Conservation (phyloP, 352 stramenopile species). For the Globisporangium camurandrum region DNA sequence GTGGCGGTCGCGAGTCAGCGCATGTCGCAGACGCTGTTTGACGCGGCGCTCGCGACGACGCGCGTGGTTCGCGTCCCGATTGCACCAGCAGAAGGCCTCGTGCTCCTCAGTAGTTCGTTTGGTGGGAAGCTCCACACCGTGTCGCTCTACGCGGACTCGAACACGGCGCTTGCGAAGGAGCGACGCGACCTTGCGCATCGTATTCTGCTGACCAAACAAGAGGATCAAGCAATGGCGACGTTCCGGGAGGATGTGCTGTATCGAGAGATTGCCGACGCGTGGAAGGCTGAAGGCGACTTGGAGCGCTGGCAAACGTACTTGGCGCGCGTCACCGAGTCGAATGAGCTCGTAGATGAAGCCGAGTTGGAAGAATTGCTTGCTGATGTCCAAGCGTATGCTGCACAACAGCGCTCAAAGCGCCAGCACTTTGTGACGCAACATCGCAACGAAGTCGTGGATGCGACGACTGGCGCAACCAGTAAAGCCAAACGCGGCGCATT, state of each 20-base stretch:
- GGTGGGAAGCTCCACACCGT: slow-evolving; percentile 73
- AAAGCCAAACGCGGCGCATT: slow-evolving; percentile 38
- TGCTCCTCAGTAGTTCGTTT: slow-evolving; percentile 80
- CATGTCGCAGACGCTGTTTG: slow-evolving; percentile 57
- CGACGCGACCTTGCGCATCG: slow-evolving; percentile 48
- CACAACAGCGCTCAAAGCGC: slow-evolving; percentile 30
- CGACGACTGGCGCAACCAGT: slow-evolving; percentile 17
- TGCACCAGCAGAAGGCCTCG: slow-evolving; percentile 80
- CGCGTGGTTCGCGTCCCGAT: slow-evolving; percentile 83
- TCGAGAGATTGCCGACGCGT: slow-evolving; percentile 47
- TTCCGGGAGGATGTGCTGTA: slow-evolving; percentile 78
- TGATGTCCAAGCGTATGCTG: slow-evolving; percentile 25
- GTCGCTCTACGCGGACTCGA: slow-evolving; percentile 61
- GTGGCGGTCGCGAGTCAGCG: slow-evolving; percentile 73
- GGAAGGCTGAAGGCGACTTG: slow-evolving; percentile 36
- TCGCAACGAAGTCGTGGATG: slow-evolving; percentile 26
- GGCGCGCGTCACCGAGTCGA: slow-evolving; percentile 43
- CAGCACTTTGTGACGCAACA: slow-evolving; percentile 49
- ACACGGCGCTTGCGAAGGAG: slow-evolving; percentile 51
- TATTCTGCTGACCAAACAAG: slow-evolving; percentile 34
- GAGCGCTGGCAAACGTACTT: slow-evolving; percentile 58
- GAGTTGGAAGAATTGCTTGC: slow-evolving; percentile 28
- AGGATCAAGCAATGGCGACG: slow-evolving; percentile 44
- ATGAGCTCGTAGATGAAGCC: slow-evolving; percentile 33
- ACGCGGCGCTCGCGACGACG: slow-evolving; percentile 71